Evolutionary conservation across 2,329 filamentous ascomycete species (phyloP), one percentile per base, ranked within the genome.

Genomic region (Pseudopithomyces maydicus): DNA sequence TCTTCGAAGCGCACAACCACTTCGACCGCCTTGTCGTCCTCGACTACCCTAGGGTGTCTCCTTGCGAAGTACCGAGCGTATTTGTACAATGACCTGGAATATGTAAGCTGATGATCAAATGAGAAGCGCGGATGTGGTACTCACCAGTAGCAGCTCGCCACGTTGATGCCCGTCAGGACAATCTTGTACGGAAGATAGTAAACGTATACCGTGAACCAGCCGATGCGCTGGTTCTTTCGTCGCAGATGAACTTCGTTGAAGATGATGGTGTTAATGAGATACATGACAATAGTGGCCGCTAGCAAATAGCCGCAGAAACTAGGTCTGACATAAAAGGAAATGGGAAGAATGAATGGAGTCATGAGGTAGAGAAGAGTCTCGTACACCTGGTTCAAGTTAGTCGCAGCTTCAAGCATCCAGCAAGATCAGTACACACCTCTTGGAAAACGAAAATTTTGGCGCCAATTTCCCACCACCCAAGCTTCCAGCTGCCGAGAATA

Each of bases 161-260:
- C 76, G 60, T 83, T 82, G 71, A 81, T 72, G 3, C 73, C 58
- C 1, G 78, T 78, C 14, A 82, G 68, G 2, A 77, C 65, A 1
- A 81, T 71, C 61, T 82, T 82, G 67, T 80, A 78, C 2, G 73
- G 73, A 26, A 76, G 75, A 60, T 82, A 82, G 64, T 79, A 82
- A 3, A 79, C 14, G 73, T 68, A 66, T 15, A 71, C 46, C 4
- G 78, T 70, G 7, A 67, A 65, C 68, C 72, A 78, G 38, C 69
- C 69, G 11, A 82, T 68, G 35, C 76, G 74, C 65, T 81, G 79
- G 6, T 78, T 77, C 52, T 81, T 79, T 32, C 69, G 58, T 10
- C 80, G 76, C 1, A 82, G 71, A 53, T 82, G 80, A 1, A 82
- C 62, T 62, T 80, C 79, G 64, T 82, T 82, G 71, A 82, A 82